Evolutionary conservation across 805 yeast species (phyloP), one percentile per base, ranked within the genome.

Genomic region (Wickerhamomyces sydowiorum): DNA sequence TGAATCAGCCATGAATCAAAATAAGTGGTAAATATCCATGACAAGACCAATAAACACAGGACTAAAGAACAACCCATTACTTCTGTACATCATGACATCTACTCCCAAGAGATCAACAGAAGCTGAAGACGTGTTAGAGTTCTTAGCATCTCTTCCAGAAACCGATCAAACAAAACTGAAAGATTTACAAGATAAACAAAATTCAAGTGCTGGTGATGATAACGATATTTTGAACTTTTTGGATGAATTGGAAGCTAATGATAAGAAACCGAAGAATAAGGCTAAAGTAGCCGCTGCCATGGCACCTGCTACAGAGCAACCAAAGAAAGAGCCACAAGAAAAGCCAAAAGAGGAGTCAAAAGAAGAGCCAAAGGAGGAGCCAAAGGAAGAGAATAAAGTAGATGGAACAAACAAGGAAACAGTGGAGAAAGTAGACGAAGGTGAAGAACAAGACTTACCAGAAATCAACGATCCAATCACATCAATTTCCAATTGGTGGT

Each of bases 101-200:
- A 50, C 53, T 3, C 57, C 59, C 28, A 56, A 55, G 50, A 66
- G 64, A 42, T 53, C 70, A 5, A 67, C 70, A 17, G 82, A 80
- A 44, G 80, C 81, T 20, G 86, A 82, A 48, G 91, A 85, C 52
- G 91, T 86, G 5, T 70, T 86, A 41, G 91, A 85, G 48, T 86
- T 86, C 56, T 70, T 86, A 51, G 88, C 84, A 54, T 82, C 90
- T 1, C 72, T 88, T 37, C 93, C 95, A 3, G 88, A 82, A 22
- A 54, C 50, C 27, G 54, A 55, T 37, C 14, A 10, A 45, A 44
- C 30, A 59, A 54, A 42, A 50, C 49, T 12, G 44, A 52, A 17
- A 56, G 48, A 18, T 56, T 53, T 7, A 72, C 57, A 3, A 73
- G 75, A 45, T 76, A 74, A 37, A 81, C 77, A 41, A 49, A 48